A percentile compares a stretch with the other conserved stretches of the same genome.
Evolutionary conservation across 2,329 filamentous ascomycete species (phyloP).

Genomic region (Cladosporium austrohemisphaericum): DNA sequence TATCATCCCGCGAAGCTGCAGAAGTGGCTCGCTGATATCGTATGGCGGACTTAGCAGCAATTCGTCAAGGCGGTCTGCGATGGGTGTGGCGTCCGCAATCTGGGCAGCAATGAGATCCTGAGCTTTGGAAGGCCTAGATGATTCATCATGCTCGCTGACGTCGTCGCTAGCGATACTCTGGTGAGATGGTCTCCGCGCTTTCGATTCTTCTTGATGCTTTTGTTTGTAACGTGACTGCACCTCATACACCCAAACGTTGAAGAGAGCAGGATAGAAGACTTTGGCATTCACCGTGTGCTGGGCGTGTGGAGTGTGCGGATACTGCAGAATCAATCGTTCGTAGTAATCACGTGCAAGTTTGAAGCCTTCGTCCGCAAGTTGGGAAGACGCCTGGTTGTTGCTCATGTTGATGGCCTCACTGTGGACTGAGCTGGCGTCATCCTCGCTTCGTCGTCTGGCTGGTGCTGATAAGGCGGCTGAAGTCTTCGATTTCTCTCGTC

Average conservation of each 20-base stretch:
- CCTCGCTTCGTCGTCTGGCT: neutral
- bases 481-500: constrained; percentile 34
- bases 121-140: neutral
- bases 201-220: constrained; percentile 28
- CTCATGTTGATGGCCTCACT: constrained; percentile 6
- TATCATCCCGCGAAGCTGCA: constrained; percentile 69
- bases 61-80: constrained; percentile 67
- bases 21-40: constrained; percentile 61
- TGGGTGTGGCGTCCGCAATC: constrained; percentile 55
- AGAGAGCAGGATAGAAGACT: constrained; percentile 78
- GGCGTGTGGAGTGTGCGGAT: constrained; percentile 63
- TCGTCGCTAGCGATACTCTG: constrained; percentile 21
- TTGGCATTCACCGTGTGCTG: constrained; percentile 61
- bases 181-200: constrained; percentile 16
- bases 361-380: constrained; percentile 43
- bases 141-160: constrained; percentile 9
- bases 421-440: neutral
- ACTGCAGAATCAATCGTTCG: constrained; percentile 70
- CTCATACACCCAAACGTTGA: constrained; percentile 76
- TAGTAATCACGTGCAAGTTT: constrained; percentile 65
- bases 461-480: neutral
- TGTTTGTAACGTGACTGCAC: constrained; percentile 58
- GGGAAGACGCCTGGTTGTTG: constrained; percentile 11
- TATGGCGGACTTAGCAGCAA: constrained; percentile 68
- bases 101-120: constrained; percentile 35